Base-by-base conservation (phyloP, 148 eudicot species). In the Suaeda aralocaspica region DNA sequence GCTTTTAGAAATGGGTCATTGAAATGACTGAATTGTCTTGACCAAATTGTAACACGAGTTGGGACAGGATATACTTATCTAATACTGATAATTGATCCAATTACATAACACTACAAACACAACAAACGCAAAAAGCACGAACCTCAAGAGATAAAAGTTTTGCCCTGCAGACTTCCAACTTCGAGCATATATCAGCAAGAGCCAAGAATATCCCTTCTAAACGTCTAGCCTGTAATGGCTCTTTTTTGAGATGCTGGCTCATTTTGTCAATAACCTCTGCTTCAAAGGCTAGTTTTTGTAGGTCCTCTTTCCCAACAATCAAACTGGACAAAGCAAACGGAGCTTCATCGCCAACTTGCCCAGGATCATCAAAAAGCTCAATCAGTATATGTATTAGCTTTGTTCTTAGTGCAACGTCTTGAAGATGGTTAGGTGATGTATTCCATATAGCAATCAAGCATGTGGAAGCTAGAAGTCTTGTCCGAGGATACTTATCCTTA, bases 311-410 rank as follows among this genome's bases (percentile, higher is more conserved):
- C 24, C 79, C 89, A 19, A 77, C 75, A 62, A 89, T 77, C 62
- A 91, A 86, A 80, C 80, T 79, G 72, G 87, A 88, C 67, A 95
- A 75, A 29, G 84, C 93, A 80, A 91, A 91, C 19, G 88, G 88
- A 76, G 99, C 88, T 80, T 95, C 99, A 74, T 95, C 97, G 63
- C 99, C 99, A 81, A 91, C 99, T 91, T 87, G 93, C 77, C 87
- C 84, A 78, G 91, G 86, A 76, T 91, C 97, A 77, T 88, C 92
- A 65, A 95, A 84, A 85, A 95, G 99, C 80, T 91, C 99, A 67
- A 89, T 76, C 73, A 95, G 75, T 39, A 87, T 72, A 58, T 50
- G 70, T 64, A 91, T 82, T 73, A 95, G 79, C 74, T 80, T 87
- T 34, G 79, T 86, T 82, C 82, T 84, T 45, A 82, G 84, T 73